phyloP scores from a whole-genome alignment of 192 early-diverging fungal genomes.

The Podila clonocystis region DNA sequence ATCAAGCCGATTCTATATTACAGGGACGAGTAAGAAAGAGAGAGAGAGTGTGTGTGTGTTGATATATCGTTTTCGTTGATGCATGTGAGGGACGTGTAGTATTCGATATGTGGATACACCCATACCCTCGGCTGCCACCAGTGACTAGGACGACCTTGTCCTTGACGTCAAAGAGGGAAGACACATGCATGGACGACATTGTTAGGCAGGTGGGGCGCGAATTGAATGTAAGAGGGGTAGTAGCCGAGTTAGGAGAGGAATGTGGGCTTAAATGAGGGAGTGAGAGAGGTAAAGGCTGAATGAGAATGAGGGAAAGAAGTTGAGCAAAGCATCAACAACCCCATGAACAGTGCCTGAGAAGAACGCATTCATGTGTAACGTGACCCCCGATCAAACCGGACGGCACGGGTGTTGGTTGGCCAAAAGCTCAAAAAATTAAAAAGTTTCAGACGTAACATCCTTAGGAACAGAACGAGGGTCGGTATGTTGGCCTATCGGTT shows the following conservation, averaged over 20 bases:
- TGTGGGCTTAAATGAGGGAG: neutral
- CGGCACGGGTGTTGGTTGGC: too few relatives aligned
- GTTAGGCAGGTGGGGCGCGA: neutral
- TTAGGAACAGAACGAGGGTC: too few relatives aligned
- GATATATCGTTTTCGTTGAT: too few relatives aligned
- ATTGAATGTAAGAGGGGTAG: neutral
- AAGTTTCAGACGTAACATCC: too few relatives aligned
- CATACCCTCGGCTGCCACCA: constrained; percentile 72
- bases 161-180: constrained; percentile 71
- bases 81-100: neutral
- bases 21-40: too few relatives aligned
- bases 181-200: constrained; percentile 61
- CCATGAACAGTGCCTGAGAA: too few relatives aligned
- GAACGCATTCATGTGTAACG: too few relatives aligned
- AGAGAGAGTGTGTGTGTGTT: neutral
- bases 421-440: too few relatives aligned
- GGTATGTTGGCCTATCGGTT: too few relatives aligned
- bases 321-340: too few relatives aligned
- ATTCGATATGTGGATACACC: neutral
- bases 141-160: constrained; percentile 87
- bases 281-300: neutral
- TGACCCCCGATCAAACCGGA: too few relatives aligned
- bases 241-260: neutral
- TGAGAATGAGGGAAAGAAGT: too few relatives aligned
- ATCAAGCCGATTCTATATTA: constrained; percentile 57